Percentiles rank a stretch among this genome's conserved stretches.
phyloP scores from a whole-genome alignment of 108 stramenopile species.

The Tribonema minus region DNA sequence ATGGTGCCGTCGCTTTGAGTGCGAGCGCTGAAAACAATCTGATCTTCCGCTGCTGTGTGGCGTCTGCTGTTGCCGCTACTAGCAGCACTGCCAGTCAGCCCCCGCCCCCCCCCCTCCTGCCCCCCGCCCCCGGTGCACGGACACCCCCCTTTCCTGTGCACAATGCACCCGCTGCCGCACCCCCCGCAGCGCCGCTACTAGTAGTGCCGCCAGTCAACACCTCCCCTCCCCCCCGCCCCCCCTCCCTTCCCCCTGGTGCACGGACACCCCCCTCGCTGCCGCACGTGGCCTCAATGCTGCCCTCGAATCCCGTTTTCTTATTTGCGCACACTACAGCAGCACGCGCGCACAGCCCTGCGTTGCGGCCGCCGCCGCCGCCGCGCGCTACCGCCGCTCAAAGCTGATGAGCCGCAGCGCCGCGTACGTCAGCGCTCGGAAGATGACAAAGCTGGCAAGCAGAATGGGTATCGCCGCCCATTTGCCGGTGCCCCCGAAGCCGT shows the following conservation, averaged over 20 bases:
- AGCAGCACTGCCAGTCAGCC: background rate
- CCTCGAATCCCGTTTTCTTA: background rate
- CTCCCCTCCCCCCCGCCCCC: background rate
- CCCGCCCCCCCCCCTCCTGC: too few species aligned
- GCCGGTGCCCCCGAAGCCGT: constrained; percentile 7
- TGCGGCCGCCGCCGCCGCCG: background rate
- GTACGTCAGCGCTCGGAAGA: constrained; percentile 13
- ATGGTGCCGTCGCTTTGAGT: too few species aligned
- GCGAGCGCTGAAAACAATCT: too few species aligned
- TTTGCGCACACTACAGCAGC: background rate
- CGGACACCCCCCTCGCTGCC: background rate
- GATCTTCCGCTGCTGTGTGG: too few species aligned
- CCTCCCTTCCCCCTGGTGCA: background rate
- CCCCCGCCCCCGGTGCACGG: too few species aligned
- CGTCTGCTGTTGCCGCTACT: background rate
- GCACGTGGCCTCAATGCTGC: background rate
- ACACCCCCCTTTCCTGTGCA: too few species aligned
- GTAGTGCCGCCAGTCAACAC: too few species aligned
- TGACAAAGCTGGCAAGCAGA: constrained; percentile 3
- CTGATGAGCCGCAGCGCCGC: background rate
- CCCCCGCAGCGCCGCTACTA: too few species aligned
- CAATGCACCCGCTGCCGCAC: too few species aligned
- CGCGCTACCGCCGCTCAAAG: constrained; percentile 16
- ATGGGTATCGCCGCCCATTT: background rate
- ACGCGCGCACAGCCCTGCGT: background rate